Conservation (phyloP, 352 stramenopile species). For the Pythium rhizo-oryzae region DNA sequence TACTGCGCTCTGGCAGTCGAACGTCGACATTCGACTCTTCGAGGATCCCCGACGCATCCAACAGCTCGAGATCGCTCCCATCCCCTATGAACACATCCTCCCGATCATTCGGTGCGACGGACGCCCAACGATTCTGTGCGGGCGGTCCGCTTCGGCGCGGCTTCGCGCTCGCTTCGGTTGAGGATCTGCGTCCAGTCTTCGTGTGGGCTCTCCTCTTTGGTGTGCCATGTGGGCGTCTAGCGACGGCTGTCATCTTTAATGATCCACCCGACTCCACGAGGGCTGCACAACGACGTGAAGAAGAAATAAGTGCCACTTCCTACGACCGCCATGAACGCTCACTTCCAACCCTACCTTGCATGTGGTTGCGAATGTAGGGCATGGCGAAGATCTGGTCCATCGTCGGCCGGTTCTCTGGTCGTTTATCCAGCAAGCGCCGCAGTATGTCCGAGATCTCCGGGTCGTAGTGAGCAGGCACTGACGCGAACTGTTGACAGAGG, state of each 20-base stretch:
- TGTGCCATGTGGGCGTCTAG: constrained; percentile 38
- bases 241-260: constrained; percentile 42
- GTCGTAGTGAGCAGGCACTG: constrained; percentile 64
- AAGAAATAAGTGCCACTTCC: neutral
- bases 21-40: constrained; percentile 58
- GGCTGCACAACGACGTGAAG: constrained; percentile 17
- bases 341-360: constrained; percentile 42
- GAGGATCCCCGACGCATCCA: constrained; percentile 41
- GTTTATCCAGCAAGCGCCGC: constrained; percentile 61
- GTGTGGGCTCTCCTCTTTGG: constrained; percentile 46
- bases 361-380: constrained; percentile 76
- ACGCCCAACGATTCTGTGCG: constrained; percentile 46
- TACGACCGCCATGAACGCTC: no score
- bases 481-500: constrained; percentile 36
- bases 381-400: constrained; percentile 80
- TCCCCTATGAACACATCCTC: constrained; percentile 40
- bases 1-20: constrained; percentile 57
- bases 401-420: constrained; percentile 55
- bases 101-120: constrained; percentile 37
- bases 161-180: constrained; percentile 32
- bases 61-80: constrained; percentile 48
- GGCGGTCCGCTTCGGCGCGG: neutral
- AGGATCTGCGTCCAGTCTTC: constrained; percentile 50
- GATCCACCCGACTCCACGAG: constrained; percentile 63
- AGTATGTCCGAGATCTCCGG: constrained; percentile 57